Base-by-base conservation (phyloP, 176 grass and related monocot genomes). In the Bolboschoenus planiculmis region DNA sequence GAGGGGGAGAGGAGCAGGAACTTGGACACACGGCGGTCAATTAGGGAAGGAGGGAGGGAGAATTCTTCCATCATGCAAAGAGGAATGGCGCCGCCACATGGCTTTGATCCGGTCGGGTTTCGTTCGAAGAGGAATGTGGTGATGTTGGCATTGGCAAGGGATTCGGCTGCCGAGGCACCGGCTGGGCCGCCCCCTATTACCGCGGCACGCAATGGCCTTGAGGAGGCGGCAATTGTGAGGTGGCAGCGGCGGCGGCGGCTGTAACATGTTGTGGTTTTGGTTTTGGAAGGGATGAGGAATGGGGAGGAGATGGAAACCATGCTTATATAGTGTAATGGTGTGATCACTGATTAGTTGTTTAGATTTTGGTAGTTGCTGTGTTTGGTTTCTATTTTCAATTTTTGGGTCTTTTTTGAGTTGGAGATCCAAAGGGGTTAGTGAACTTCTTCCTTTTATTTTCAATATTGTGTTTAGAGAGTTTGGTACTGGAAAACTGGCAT, bases 1-100 rank as follows among this genome's bases (percentile, higher is more conserved):
- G 95, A 97, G 4, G 95, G 95, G 23, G 95, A 97, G 61, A 97
- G 9, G 43, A 97, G 62, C 83, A 90, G 90, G 86, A 97, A 94
- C 78, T 89, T 88, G 57, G 92, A 92, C 72, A 94, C 92, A 15
- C 86, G 90, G 57, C 95, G 95, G 90, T 94, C 92, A 10, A 97
- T 86, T 78, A 97, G 88, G 68, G 74, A 71, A 14, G 24, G 63
- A 33, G 92, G 95, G 81, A 97, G 86, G 81, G 85, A 77, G 85
- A 97, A 97, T 88, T 97, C 95, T 77, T 88, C 79, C 10, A 97
- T 87, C 95, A 97, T 97, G 87, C 90, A 94, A 18, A 92, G 95
- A 20, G 95, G 95, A 78, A 97, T 97, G 90, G 92, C 92, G 31
- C 95, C 95, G 63, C 92, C 90, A 76, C 95, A 97, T 67, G 95